These are phyloP conservation scores for Cryptococcus jaspeensis DNA, from an alignment of 1,284 basidiomycete species.

Conservation along the genomic window DNA sequence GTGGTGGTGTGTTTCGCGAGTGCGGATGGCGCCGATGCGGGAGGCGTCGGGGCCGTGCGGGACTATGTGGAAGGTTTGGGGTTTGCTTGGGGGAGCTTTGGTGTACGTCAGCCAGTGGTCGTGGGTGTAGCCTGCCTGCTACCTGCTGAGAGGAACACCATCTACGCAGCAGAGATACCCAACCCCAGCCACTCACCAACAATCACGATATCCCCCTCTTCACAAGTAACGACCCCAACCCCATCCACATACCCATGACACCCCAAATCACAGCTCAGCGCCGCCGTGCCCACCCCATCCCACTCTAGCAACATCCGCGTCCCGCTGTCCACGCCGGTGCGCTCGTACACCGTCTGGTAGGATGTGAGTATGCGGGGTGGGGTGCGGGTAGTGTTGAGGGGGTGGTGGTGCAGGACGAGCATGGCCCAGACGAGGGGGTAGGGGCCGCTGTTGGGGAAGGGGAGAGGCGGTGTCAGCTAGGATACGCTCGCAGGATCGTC, in stretches of 20 bases:
- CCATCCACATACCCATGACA: slow-evolving; percentile 6
- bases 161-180: not conserved
- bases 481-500: too few species aligned
- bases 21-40: slow-evolving; percentile 1
- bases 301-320: slow-evolving; percentile 72
- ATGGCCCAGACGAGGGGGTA: slow-evolving; percentile 76
- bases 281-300: slow-evolving; percentile 31
- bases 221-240: slow-evolving; percentile 19
- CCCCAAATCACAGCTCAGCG: slow-evolving; percentile 9
- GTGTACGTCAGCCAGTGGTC: not conserved
- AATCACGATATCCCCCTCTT: slow-evolving; percentile 22
- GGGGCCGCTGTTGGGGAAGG: slow-evolving; percentile 54
- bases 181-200: slow-evolving; percentile 4
- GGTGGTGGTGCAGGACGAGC: slow-evolving; percentile 69
- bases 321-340: slow-evolving; percentile 76
- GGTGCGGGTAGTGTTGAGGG: slow-evolving; percentile 55
- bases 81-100: slow-evolving; percentile 15
- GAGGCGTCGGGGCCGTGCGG: slow-evolving; percentile 10
- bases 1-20: slow-evolving; percentile 10
- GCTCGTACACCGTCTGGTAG: slow-evolving; percentile 53
- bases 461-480: not conserved
- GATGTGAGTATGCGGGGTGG: slow-evolving; percentile 50
- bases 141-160: too few species aligned
- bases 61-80: slow-evolving; percentile 19
- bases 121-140: not conserved